Conservation (phyloP, 2,329 filamentous ascomycete genomes). For the Pseudocercospora fuligena region DNA sequence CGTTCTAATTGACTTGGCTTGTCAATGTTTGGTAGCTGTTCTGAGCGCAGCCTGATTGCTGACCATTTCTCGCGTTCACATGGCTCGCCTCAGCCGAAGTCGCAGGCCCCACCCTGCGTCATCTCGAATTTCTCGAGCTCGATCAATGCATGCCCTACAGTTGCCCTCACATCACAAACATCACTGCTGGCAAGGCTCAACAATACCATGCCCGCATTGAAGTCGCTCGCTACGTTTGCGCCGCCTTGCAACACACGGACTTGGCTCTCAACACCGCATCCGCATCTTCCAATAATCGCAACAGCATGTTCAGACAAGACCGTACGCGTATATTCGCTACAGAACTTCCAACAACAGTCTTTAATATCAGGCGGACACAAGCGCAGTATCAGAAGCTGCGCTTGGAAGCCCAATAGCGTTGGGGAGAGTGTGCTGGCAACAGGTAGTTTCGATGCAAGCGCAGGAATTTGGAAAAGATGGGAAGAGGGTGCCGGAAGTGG, state of each 20-base stretch:
- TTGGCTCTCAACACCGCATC: slow-evolving; percentile 86
- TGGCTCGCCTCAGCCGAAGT: neutral
- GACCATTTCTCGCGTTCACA: slow-evolving; percentile 2
- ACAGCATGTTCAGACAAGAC: slow-evolving; percentile 86
- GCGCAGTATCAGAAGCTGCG: slow-evolving; percentile 80
- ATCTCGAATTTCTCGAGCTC: slow-evolving; percentile 3
- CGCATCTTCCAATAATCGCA: slow-evolving; percentile 83
- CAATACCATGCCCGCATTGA: slow-evolving; percentile 39
- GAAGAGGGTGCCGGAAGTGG: slow-evolving; percentile 55
- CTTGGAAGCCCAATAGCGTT: slow-evolving; percentile 78
- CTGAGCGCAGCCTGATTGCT: slow-evolving; percentile 1
- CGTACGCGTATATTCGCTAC: slow-evolving; percentile 87
- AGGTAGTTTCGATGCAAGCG: slow-evolving; percentile 90
- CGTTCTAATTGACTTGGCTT: neutral
- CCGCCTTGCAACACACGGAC: slow-evolving; percentile 66
- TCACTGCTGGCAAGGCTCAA: neutral
- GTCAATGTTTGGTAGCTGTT: neutral
- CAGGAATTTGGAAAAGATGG: slow-evolving; percentile 71
- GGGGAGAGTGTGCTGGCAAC: slow-evolving; percentile 81
- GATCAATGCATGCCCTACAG: neutral
- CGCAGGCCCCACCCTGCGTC: slow-evolving; percentile 6
- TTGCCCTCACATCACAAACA: neutral
- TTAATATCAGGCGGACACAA: slow-evolving; percentile 86
- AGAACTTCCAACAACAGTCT: slow-evolving; percentile 77
- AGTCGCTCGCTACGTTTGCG: slow-evolving; percentile 56